These are phyloP conservation scores for Pichia occidentalis DNA, from an alignment of 805 yeast genomes.

Conservation along the genomic window DNA sequence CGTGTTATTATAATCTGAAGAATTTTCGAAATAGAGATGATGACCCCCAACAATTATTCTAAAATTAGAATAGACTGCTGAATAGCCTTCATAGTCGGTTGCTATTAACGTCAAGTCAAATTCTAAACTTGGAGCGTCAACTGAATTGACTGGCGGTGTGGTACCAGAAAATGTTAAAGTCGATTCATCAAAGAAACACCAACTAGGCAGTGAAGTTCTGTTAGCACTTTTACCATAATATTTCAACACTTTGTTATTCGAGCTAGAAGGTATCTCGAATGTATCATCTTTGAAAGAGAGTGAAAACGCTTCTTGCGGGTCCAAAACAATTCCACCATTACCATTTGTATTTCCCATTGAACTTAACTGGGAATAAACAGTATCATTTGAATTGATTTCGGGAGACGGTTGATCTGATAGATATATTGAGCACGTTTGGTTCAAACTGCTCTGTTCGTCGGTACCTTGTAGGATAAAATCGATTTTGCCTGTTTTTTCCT, in stretches of 20 bases:
- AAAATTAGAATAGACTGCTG: conserved; percentile 67
- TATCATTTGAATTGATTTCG: conserved; percentile 33
- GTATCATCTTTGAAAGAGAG: conserved; percentile 57
- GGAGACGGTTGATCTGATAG: conserved; percentile 50
- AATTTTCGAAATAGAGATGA: conserved; percentile 59
- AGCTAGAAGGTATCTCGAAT: conserved; percentile 41
- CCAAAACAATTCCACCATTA: conserved; percentile 60
- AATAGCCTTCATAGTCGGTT: conserved; percentile 66
- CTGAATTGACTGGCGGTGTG: conserved; percentile 80
- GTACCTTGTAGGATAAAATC: conserved; percentile 56
- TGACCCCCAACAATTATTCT: conserved; percentile 83
- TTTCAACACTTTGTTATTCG: conserved; percentile 46
- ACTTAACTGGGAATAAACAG: conserved; percentile 47
- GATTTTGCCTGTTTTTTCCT: conserved; percentile 32
- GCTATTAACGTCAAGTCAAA: conserved; percentile 72
- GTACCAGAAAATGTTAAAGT: conserved; percentile 72
- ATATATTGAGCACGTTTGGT: conserved; percentile 49
- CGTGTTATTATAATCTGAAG: conserved; percentile 36
- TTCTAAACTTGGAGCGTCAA: conserved; percentile 77
- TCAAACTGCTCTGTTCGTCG: conserved; percentile 49
- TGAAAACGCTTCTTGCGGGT: conserved; percentile 61
- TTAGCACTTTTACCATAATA: conserved; percentile 79
- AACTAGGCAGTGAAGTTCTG: conserved; percentile 83
- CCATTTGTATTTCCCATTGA: conserved; percentile 74
- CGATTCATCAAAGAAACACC: conserved; percentile 67